Evolutionary conservation across 2,329 filamentous ascomycete genomes (phyloP).

Genomic region (Talaromyces funiculosus): DNA sequence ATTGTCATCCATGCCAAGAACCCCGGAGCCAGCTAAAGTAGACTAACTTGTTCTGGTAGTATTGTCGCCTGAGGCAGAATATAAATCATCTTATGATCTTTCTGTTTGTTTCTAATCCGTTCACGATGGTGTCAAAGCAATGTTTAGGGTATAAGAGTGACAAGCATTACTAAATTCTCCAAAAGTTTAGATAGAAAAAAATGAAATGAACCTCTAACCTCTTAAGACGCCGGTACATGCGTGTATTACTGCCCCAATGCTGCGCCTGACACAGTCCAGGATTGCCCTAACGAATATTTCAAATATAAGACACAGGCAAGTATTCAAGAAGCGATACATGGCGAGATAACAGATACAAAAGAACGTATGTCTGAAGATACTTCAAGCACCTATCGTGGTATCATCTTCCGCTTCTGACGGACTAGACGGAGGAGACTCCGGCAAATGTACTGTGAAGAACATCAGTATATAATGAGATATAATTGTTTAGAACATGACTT

Average conservation of each 20-base stretch:
- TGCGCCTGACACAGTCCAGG: not conserved
- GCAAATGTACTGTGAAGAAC: slow-evolving; percentile 14
- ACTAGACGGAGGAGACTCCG: slow-evolving; percentile 5
- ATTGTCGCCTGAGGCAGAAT: not conserved
- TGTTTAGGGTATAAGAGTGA: not conserved
- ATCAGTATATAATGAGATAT: not conserved
- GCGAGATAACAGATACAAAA: not conserved
- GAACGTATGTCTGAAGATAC: not conserved
- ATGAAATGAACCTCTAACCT: not conserved
- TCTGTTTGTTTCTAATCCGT: not conserved
- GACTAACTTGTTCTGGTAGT: not conserved
- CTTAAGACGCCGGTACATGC: not conserved
- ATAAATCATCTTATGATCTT: not conserved
- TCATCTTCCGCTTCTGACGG: not conserved
- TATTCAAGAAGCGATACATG: not conserved
- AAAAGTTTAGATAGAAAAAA: not conserved
- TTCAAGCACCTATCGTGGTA: not conserved
- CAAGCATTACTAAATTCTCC: not conserved
- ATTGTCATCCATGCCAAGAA: slow-evolving; percentile 1
- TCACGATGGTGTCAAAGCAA: not conserved
- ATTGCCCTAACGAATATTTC: not conserved
- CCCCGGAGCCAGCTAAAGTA: not conserved
- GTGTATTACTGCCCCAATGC: not conserved
- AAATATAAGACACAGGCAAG: not conserved
- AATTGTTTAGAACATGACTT: slow-evolving; percentile 36